Base-by-base conservation (phyloP, 495 filamentous ascomycete species). In the Aspergillus avenaceus region DNA sequence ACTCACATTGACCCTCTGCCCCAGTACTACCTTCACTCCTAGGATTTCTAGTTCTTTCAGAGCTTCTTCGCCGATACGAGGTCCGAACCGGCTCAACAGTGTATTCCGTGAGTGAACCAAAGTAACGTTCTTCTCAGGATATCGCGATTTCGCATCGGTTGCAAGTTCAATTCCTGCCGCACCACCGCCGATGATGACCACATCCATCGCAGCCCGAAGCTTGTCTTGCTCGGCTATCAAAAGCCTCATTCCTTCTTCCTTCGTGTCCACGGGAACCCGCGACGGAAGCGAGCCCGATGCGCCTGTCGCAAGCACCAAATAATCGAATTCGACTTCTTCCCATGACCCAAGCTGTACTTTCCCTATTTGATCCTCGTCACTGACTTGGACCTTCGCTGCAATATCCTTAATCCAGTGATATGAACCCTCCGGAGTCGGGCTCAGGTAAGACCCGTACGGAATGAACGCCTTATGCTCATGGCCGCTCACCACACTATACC, bases 121-220 rank as follows among this genome's bases (percentile, higher is more conserved):
- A 0, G 65, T 66, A 4, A 83, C 77, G 3, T 67, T 56, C 63
- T 80, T 81, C 5, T 74, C 73, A 0, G 74, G 75, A 54, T 74
- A 78, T 7, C 67, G 61, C 2, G 51, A 61, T 64, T 80, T 81
- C 24, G 75, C 71, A 63, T 84, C 80, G 7, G 66, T 64, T 0
- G 75, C 75, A 19, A 81, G 23, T 61, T 82, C 71, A 1, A 82
- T 68, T 1, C 79, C 80, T 0, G 76, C 78, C 5, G 78, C 66
- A 0, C 80, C 81, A 3, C 73, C 79, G 1, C 79, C 79, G 0
- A 84, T 58, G 8, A 82, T 62, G 5, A 72, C 78, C 26, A 82
- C 66, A 11, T 63, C 62, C 8, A 59, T 44, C 5, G 72, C 50
- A 2, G 24, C 34, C 4, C 25, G 1, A n/a, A 68, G 38, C 19